These are phyloP conservation scores for Plenodomus tracheiphilus DNA, from an alignment of 2,329 filamentous ascomycete genomes.

Conservation along the genomic window DNA sequence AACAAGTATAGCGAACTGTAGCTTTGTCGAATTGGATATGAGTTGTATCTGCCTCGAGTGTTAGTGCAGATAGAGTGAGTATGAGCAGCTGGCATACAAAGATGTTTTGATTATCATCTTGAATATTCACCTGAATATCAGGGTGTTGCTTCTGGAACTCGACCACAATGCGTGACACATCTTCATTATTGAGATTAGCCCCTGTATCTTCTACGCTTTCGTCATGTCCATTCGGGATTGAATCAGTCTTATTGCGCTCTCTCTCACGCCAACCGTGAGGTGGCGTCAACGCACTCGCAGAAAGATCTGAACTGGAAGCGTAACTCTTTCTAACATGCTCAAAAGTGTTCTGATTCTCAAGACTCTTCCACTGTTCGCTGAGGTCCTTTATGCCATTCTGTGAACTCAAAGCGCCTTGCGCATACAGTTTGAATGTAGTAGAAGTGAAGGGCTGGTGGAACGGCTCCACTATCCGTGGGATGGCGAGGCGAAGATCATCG, in stretches of 20 bases:
- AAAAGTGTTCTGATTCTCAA: constrained; percentile 42
- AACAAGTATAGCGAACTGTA: constrained; percentile 35
- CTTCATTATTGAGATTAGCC: constrained; percentile 20
- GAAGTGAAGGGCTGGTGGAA: constrained; percentile 36
- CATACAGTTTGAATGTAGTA: constrained; percentile 44
- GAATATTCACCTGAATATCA: constrained; percentile 31
- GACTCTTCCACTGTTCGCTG: constrained; percentile 42
- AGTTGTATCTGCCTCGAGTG: constrained; percentile 28
- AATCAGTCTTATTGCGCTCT: constrained; percentile 25
- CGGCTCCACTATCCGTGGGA: constrained; percentile 49
- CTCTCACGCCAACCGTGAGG: constrained; percentile 47
- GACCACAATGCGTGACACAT: constrained; percentile 24
- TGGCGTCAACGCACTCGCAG: constrained; percentile 35
- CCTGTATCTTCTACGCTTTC: constrained; percentile 12
- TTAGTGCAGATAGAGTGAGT: constrained; percentile 3
- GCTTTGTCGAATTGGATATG: constrained; percentile 23
- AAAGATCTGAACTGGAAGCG: constrained; percentile 42
- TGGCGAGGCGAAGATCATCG: constrained; percentile 47
- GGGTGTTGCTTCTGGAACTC: constrained; percentile 31
- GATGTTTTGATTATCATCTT: constrained; percentile 29
- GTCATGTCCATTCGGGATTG: constrained; percentile 9
- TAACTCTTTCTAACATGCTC: constrained; percentile 42
- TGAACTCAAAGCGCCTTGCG: constrained; percentile 41
- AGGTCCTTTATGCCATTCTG: constrained; percentile 45
- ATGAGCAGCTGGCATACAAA: constrained; percentile 18